Evolutionary conservation across 352 stramenopile species (phyloP), one percentile per base, ranked within the genome.

Genomic region (Halophytophthora polymorphica): DNA sequence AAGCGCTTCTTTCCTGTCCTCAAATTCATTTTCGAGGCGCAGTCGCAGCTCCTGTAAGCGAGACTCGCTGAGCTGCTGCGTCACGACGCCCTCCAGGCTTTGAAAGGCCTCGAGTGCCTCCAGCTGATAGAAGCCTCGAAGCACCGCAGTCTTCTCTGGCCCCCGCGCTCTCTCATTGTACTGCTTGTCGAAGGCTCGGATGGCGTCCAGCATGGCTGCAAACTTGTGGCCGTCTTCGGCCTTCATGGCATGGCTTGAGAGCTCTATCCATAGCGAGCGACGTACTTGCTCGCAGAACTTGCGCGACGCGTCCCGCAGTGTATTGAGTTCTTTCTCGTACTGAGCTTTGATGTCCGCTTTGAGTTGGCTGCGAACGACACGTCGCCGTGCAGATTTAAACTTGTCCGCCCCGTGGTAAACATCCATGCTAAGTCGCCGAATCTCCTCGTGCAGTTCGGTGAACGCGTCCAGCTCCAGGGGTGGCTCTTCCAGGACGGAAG

Each of bases 361-460:
- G 3, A 94, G 66, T 23, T 67, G 58, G 12, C 52, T 58, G 37
- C 81, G 77, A n/a, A 87, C 66, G 14, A 46, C 68, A 11, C 73
- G 75, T 19, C 69, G 54, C 2, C 64, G 74, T 1, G 66, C 48
- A n/a, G 79, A 73, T 37, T 71, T 73, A 15, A 59, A 76, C 18
- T 71, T 71, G 3, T 55, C 69, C 0, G 67, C 50, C 3, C 73
- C 68, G 56, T 81, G 67, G 31, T 77, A 94, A 8, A 91, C 64
- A 35, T 88, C 77, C 64, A 91, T 66, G 3, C 79, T 81, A 2
- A 94, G 70, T 10, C 70, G 69, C 45, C 50, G 65, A 25, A 94
- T 71, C n/a, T 94, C 83, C 18, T 76, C 66, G 41, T 94, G 79
- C 18, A 94, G 67, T 53, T 74, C 73, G 17, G 75, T 66, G 41